Conservation (phyloP, 345 rosid species). For the Lepidium didymum region DNA sequence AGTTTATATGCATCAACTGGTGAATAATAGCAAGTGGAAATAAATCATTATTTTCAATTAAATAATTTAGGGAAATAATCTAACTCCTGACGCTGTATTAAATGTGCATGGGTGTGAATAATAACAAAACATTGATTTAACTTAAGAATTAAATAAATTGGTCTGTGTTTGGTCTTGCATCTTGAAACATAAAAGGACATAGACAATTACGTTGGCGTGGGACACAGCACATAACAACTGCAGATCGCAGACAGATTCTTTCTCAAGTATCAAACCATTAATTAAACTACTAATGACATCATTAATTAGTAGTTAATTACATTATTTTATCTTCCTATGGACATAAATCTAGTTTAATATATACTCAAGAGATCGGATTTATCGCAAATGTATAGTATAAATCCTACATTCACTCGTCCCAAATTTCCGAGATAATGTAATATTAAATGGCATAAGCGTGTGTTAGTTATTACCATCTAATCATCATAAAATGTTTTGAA, state of each 20-base stretch:
- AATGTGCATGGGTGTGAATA: conserved; percentile 19
- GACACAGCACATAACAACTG: conserved; percentile 28
- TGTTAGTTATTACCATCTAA: background rate
- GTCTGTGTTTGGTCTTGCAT: conserved; percentile 30
- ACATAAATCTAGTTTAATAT: background rate
- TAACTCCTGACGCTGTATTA: conserved; percentile 13
- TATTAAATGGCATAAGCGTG: conserved; percentile 11
- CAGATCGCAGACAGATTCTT: conserved; percentile 23
- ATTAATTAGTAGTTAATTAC: background rate
- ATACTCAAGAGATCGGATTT: background rate
- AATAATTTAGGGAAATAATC: conserved; percentile 3
- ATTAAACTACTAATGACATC: conserved; percentile 2
- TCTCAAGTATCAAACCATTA: conserved; percentile 11
- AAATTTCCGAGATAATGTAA: background rate
- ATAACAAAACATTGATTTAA: conserved; percentile 9
- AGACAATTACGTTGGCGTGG: conserved; percentile 26
- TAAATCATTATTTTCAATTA: background rate
- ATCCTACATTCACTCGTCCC: conserved; percentile 5
- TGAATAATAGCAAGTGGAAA: conserved; percentile 10
- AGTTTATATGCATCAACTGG: background rate
- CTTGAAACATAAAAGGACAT: conserved; percentile 27
- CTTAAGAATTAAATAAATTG: conserved; percentile 5
- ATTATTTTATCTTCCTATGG: background rate
- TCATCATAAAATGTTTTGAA: background rate
- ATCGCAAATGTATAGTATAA: conserved; percentile 5